Conservation (phyloP, 2,329 filamentous ascomycete species). For the Xylaria sp. region DNA sequence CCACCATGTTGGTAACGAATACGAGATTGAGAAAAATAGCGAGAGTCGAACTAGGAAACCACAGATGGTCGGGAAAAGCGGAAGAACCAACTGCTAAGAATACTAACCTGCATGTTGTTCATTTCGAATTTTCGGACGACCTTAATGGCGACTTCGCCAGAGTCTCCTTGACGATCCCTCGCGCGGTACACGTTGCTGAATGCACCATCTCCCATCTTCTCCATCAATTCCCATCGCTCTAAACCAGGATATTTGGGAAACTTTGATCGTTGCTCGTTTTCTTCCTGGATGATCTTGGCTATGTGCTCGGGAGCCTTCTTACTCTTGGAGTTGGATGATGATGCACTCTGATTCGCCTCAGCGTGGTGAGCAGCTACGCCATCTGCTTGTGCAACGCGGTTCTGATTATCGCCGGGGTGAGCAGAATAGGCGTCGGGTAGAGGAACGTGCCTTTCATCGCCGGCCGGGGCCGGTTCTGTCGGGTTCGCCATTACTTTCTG, state of each 20-base stretch:
- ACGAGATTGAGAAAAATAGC: conserved; percentile 41
- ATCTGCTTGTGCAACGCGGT: conserved; percentile 75
- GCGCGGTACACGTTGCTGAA: conserved; percentile 99
- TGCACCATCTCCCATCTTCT: conserved; percentile 99
- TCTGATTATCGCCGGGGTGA: conserved; percentile 68
- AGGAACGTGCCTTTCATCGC: conserved; percentile 60
- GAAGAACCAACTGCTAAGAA: conserved; percentile 48
- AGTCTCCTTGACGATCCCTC: conserved; percentile 75
- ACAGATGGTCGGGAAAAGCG: conserved; percentile 42
- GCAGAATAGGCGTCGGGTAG: conserved; percentile 70
- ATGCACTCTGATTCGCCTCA: conserved; percentile 68
- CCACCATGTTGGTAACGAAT: conserved; percentile 65
- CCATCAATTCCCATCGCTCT: conserved; percentile 84
- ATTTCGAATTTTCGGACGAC: conserved; percentile 99
- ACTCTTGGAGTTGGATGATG: conserved; percentile 51
- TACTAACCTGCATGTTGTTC: conserved; percentile 96
- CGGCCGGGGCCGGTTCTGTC: conserved; percentile 56
- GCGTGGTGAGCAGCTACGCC: conserved; percentile 72
- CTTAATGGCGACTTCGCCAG: conserved; percentile 92
- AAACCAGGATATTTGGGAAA: conserved; percentile 87
- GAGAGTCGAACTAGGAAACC: conserved; percentile 48
- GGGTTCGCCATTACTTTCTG: conserved; percentile 65
- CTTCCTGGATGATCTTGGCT: conserved; percentile 88
- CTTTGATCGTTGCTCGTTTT: conserved; percentile 85
- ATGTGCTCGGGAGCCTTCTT: conserved; percentile 73